These are phyloP conservation scores for Rhamnella rubrinervis DNA, from an alignment of 331 rosid genomes.

Conservation along the genomic window DNA sequence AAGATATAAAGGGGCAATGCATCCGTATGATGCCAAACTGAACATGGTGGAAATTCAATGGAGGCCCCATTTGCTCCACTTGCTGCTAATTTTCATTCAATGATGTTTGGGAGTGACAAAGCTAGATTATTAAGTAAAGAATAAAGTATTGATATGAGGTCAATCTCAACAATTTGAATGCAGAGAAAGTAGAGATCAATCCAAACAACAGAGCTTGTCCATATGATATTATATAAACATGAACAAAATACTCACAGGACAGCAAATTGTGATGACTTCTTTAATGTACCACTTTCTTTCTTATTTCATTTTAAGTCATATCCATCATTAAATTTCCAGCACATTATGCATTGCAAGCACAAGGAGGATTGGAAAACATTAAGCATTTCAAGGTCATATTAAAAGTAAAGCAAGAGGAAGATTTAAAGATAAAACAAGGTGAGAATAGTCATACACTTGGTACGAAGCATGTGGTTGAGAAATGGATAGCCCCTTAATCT, in stretches of 20 bases:
- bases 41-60: too few relatives aligned
- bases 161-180: too few relatives aligned
- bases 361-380: neutral
- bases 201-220: too few relatives aligned
- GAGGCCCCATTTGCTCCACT: too few relatives aligned
- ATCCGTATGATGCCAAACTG: neutral
- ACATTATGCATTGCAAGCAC: neutral
- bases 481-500: slow-evolving; percentile 46
- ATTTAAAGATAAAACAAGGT: neutral
- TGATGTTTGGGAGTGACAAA: too few relatives aligned
- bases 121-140: too few relatives aligned
- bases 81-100: too few relatives aligned
- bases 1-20: neutral
- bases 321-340: neutral
- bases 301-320: neutral
- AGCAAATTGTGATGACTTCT: neutral
- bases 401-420: neutral
- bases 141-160: too few relatives aligned
- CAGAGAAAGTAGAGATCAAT: too few relatives aligned
- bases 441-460: slow-evolving; percentile 33
- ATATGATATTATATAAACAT: too few relatives aligned
- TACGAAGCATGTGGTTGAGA: slow-evolving; percentile 49
- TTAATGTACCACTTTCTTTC: neutral
- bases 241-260: too few relatives aligned
- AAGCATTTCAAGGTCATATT: neutral